Evolutionary conservation across 495 filamentous ascomycete genomes (phyloP), one percentile per base, ranked within the genome.

Genomic region (Hypoxylon rickii): DNA sequence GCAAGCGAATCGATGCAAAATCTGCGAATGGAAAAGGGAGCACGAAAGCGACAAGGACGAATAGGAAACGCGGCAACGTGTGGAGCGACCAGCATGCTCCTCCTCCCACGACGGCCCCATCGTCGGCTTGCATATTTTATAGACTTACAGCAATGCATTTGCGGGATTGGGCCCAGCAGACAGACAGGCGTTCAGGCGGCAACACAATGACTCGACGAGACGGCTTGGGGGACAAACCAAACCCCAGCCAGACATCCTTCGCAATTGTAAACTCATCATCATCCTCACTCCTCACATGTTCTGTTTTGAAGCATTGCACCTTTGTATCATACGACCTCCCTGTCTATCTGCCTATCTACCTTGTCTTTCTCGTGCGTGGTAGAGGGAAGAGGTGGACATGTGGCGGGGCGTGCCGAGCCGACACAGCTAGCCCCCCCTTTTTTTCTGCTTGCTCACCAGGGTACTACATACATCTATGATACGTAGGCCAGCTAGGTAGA

Each of bases 1-100:
- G 29, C 71, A 82, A 52, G 92, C 87, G 55, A 90, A 88, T 68
- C 79, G 70, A 80, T 89, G 75, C 78, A 89, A 67, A 58, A 69
- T 79, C 87, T 55, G 72, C 76, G 72, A 83, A 67, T 74, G 77
- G 70, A 81, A 86, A 64, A 71, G 78, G 64, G 74, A 82, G 47
- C 73, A 83, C 41, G 76, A 71, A 42, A 47, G 72, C 32, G 66
- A 73, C 16, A 61, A 73, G 45, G 70, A 73, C 54, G 75, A 74
- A 55, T 65, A 67, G 44, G 63, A 49, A 51, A 18, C 26, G 58
- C 44, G 44, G 31, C 48, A 51, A 39, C 45, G 38, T 34, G 26
- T 21, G 56, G 55, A 49, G 60, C 36, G 47, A 56, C 49, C 29
- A 49, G 40, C 33, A 51, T 49, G 39, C 38, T 55, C 50, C 36